phyloP scores from a whole-genome alignment of 306 rosid genomes.

The Trichosanthes truncata region DNA sequence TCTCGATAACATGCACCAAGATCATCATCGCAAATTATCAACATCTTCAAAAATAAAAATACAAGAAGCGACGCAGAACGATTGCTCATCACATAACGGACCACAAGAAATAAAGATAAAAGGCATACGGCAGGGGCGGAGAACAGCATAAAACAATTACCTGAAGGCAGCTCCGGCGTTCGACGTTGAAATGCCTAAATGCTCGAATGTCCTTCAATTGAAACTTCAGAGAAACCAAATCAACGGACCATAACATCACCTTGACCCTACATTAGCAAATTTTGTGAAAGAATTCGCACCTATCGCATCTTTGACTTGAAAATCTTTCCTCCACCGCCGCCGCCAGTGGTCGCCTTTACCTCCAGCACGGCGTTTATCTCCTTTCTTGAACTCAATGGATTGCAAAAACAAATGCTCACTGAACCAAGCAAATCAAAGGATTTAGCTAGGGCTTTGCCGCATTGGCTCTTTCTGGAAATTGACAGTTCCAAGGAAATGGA shows the following conservation, averaged over 20 bases:
- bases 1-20: neutral
- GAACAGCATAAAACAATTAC: neutral
- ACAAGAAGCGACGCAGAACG: neutral
- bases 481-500: neutral
- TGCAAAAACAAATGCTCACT: neutral
- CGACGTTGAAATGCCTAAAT: neutral
- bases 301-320: neutral
- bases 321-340: neutral
- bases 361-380: neutral
- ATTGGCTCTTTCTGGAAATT: neutral
- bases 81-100: neutral
- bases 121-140: neutral
- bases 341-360: neutral
- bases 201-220: neutral
- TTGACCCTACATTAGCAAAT: neutral
- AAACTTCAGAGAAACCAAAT: neutral
- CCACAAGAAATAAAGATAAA: neutral
- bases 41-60: neutral
- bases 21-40: neutral
- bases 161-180: constrained; percentile 1
- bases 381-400: neutral
- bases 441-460: neutral
- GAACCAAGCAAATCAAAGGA: neutral
- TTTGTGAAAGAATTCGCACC: neutral
- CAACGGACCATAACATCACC: neutral